These are phyloP conservation scores for Mycothermus thermophilus DNA, from an alignment of 495 filamentous ascomycete genomes.

Conservation along the genomic window DNA sequence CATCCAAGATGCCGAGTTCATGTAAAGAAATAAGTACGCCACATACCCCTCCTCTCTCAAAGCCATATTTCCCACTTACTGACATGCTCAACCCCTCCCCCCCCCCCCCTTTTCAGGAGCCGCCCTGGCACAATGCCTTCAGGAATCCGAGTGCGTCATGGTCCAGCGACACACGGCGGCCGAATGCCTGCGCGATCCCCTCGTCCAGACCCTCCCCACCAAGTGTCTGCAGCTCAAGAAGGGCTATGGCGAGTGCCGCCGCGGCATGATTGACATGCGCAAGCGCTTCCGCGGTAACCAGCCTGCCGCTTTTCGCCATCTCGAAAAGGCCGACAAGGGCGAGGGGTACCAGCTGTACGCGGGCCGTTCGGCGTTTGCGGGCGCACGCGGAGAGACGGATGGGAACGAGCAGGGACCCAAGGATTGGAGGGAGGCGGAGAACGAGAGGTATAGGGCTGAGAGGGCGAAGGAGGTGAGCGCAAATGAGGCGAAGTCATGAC, in stretches of 20 bases:
- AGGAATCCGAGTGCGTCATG: slow-evolving; percentile 91
- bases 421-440: slow-evolving; percentile 44
- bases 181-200: slow-evolving; percentile 75
- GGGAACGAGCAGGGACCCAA: slow-evolving; percentile 36
- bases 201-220: slow-evolving; percentile 61
- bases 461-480: slow-evolving; percentile 12
- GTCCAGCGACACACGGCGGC: slow-evolving; percentile 68
- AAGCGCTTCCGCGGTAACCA: slow-evolving; percentile 96
- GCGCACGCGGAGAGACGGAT: slow-evolving; percentile 34
- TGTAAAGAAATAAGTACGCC: slow-evolving; percentile 82
- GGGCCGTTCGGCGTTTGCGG: slow-evolving; percentile 55
- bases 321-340: slow-evolving; percentile 45
- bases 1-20: slow-evolving; percentile 73
- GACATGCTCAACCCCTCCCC: not conserved
- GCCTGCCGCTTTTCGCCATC: slow-evolving; percentile 49
- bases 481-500: slow-evolving; percentile 3
- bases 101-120: slow-evolving; percentile 47
- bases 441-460: slow-evolving; percentile 35
- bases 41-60: not conserved
- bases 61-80: no score
- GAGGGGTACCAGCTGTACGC: slow-evolving; percentile 62
- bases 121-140: slow-evolving; percentile 84
- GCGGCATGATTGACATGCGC: slow-evolving; percentile 95
- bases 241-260: slow-evolving; percentile 88
- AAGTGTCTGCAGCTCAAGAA: slow-evolving; percentile 87